Conservation (phyloP, 495 filamentous ascomycete species). For the Penicillium nucicola region DNA sequence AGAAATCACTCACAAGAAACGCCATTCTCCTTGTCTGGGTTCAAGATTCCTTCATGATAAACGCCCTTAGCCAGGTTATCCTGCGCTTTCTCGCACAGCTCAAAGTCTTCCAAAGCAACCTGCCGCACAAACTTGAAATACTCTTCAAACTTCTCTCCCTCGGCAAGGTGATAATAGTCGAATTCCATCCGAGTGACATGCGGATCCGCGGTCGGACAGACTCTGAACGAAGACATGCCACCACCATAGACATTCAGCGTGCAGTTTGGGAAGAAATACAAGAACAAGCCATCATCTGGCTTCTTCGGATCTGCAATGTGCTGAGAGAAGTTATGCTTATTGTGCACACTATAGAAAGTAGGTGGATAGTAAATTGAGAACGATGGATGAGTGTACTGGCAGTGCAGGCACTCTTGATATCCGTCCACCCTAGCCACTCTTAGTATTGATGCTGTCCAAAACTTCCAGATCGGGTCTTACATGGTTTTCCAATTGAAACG, state of each 20-base stretch:
- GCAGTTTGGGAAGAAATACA: conserved; percentile 63
- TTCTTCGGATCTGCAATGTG: conserved; percentile 57
- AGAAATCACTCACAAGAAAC: conserved; percentile 46
- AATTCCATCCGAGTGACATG: conserved; percentile 59
- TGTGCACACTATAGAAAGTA: conserved; percentile 55
- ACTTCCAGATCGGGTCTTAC: conserved; percentile 24
- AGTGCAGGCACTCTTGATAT: conserved; percentile 62
- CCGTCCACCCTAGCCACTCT: conserved; percentile 48
- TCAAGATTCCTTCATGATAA: conserved; percentile 57
- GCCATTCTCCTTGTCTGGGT: conserved; percentile 56
- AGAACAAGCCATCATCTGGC: conserved; percentile 51
- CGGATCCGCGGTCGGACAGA: conserved; percentile 52
- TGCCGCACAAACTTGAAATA: conserved; percentile 60
- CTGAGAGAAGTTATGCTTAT: conserved; percentile 56
- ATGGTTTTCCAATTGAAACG: conserved; percentile 66
- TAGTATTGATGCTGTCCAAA: not conserved
- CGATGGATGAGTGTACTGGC: conserved; percentile 61
- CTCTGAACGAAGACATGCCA: conserved; percentile 58
- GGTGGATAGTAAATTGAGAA: conserved; percentile 58
- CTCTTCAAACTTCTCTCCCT: conserved; percentile 55
- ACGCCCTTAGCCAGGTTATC: conserved; percentile 52
- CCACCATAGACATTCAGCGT: conserved; percentile 61
- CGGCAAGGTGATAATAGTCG: conserved; percentile 55
- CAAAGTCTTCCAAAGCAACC: conserved; percentile 58
- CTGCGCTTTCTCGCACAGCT: conserved; percentile 59